phyloP scores from a whole-genome alignment of 805 yeast species.

The Cyberlindnera xishuangbannaensis region DNA sequence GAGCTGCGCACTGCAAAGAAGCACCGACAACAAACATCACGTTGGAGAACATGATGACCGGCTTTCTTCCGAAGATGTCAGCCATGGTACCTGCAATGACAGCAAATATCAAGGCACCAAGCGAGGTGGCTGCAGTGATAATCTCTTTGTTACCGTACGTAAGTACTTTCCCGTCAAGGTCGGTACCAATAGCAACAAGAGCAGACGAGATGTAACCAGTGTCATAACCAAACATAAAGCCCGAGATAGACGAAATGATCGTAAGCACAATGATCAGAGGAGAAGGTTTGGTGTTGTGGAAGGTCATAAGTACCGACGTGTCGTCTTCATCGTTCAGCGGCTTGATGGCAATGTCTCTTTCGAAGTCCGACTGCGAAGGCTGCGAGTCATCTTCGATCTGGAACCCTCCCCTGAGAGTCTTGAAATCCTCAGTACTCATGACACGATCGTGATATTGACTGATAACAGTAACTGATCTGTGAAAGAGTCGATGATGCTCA shows the following conservation, averaged over 20 bases:
- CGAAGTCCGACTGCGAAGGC: conserved; percentile 1
- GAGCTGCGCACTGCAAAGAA: conserved; percentile 74
- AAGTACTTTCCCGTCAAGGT: conserved; percentile 47
- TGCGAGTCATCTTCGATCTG: conserved; percentile 6
- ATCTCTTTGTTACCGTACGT: conserved; percentile 79
- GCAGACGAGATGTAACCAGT: conserved; percentile 97
- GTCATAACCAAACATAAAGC: conserved; percentile 96
- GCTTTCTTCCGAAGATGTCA: conserved; percentile 79
- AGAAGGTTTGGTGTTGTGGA: conserved; percentile 50
- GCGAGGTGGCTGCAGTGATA: conserved; percentile 90
- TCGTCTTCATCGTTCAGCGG: conserved; percentile 45
- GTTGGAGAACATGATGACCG: conserved; percentile 78
- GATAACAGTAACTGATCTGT: too few relatives aligned
- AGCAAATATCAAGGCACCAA: conserved; percentile 86
- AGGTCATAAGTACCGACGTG: conserved; percentile 40
- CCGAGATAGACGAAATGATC: conserved; percentile 80
- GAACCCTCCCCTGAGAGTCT: conserved; percentile 16
- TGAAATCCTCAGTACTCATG: conserved; percentile 10
- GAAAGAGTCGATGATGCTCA: too few relatives aligned
- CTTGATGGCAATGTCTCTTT: conserved; percentile 18
- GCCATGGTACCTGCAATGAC: conserved; percentile 76
- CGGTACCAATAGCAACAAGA: conserved; percentile 76
- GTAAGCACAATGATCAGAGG: conserved; percentile 63
- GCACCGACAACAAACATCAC: conserved; percentile 81
- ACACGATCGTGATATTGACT: too few relatives aligned